Evolutionary conservation across 208 protist species (phyloP).

Genomic region (Crithidia bombi): DNA sequence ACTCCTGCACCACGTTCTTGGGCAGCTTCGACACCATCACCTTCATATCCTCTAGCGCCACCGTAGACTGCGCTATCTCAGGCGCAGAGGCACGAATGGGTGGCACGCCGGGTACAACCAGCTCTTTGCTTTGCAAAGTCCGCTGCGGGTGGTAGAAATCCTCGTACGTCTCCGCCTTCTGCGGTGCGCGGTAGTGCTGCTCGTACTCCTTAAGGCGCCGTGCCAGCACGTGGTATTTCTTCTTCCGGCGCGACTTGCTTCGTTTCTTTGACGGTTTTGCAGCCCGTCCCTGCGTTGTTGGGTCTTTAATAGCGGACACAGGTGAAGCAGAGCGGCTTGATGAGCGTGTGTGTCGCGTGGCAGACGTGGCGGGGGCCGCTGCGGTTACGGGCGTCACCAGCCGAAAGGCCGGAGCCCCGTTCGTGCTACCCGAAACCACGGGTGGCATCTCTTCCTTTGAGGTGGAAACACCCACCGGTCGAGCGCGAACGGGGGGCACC

Average conservation of each 20-base stretch:
- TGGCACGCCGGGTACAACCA: background rate
- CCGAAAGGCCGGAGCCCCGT: background rate
- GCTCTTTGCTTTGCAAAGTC: background rate
- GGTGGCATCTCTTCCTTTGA: constrained; percentile 9
- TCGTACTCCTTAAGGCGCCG: constrained; percentile 63
- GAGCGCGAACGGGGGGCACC: background rate
- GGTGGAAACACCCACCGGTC: background rate
- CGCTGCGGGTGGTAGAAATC: constrained; percentile 58
- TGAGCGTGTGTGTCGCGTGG: background rate
- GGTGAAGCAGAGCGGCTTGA: background rate
- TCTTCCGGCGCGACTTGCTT: constrained; percentile 28
- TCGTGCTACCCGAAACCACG: background rate
- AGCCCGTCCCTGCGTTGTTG: background rate
- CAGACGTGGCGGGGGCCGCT: background rate
- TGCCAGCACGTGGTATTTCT: constrained; percentile 28
- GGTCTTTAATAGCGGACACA: background rate
- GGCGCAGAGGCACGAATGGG: constrained; percentile 17
- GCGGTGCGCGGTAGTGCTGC: constrained; percentile 43
- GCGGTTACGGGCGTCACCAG: constrained; percentile 1
- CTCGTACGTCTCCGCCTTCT: constrained; percentile 53
- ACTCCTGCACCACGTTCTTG: constrained; percentile 26
- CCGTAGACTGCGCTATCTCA: constrained; percentile 17
- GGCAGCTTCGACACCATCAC: constrained; percentile 39
- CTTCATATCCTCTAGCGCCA: constrained; percentile 42
- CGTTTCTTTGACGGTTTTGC: background rate